A percentile compares a stretch with the other conserved stretches of the same genome.
phyloP scores from a whole-genome alignment of 1,284 basidiomycete genomes.

The Meira nashicola region DNA sequence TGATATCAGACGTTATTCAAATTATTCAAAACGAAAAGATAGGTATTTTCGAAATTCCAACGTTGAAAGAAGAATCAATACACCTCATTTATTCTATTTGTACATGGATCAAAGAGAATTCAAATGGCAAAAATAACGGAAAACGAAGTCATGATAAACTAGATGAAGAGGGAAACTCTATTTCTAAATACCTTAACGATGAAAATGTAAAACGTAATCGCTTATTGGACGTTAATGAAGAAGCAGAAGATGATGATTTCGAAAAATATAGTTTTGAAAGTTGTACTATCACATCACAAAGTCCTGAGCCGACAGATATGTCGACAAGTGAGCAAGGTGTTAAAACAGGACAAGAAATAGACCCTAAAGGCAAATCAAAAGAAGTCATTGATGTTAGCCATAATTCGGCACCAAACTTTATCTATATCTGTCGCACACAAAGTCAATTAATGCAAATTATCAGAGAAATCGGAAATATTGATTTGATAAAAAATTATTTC shows the following conservation, averaged over 20 bases:
- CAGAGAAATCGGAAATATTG: slow-evolving; percentile 73
- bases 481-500: slow-evolving; percentile 52
- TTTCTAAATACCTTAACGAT: no score
- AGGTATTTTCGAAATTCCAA: slow-evolving; percentile 62
- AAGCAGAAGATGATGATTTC: no score
- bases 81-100: slow-evolving; percentile 54
- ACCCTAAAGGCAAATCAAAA: slow-evolving; percentile 45
- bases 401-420: slow-evolving; percentile 64
- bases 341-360: slow-evolving; percentile 33
- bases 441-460: slow-evolving; percentile 88
- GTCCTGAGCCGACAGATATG: no score
- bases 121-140: slow-evolving; percentile 24
- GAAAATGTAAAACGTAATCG: no score
- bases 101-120: slow-evolving; percentile 50
- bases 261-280: no score
- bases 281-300: no score
- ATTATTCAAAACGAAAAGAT: slow-evolving; percentile 70
- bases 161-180: no score
- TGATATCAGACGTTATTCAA: slow-evolving; percentile 81
- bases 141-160: slow-evolving; percentile 12
- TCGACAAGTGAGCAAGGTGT: no score
- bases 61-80: slow-evolving; percentile 53
- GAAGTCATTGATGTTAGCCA: no score
- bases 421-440: slow-evolving; percentile 90
- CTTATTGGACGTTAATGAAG: no score